Conservation (phyloP, 108 stramenopile species). For the Hondaea fermentalgiana region DNA sequence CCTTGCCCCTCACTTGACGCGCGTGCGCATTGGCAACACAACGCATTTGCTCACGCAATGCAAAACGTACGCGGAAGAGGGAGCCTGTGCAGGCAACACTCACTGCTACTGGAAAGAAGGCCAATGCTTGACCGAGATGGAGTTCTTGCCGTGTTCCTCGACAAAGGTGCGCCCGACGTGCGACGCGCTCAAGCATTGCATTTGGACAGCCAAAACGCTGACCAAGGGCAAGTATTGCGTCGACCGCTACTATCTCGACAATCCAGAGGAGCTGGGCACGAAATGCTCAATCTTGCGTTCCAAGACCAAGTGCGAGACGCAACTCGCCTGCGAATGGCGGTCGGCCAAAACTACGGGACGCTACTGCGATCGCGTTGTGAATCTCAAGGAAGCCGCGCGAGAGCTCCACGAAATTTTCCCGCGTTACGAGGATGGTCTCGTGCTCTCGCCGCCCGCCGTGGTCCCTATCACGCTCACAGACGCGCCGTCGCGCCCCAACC, state of each 20-base stretch:
- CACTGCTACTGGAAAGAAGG: not conserved
- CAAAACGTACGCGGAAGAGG: not conserved
- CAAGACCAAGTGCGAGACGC: not conserved
- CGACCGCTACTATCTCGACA: not conserved
- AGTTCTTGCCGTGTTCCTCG: not conserved
- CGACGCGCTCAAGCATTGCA: not conserved
- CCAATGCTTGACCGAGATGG: not conserved
- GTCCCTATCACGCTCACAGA: not conserved
- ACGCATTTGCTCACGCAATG: not conserved
- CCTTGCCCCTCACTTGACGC: not conserved
- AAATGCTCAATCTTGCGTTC: not conserved
- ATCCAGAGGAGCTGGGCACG: not conserved
- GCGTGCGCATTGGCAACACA: not conserved
- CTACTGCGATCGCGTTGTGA: not conserved
- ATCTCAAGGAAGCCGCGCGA: not conserved
- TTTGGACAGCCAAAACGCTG: not conserved
- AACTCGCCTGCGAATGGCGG: constrained; percentile 3
- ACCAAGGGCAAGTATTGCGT: not conserved
- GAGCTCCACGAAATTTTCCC: not conserved
- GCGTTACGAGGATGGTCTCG: not conserved
- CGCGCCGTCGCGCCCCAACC: too few relatives aligned
- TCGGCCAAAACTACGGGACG: not conserved
- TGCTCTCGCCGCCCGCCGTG: not conserved
- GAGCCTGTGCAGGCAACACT: not conserved
- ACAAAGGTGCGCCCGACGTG: not conserved